A percentile compares a stretch with the other conserved stretches of the same genome.
These are phyloP conservation scores for Termitomyces sp. DNA, from an alignment of 768 basidiomycete genomes.

Conservation along the genomic window DNA sequence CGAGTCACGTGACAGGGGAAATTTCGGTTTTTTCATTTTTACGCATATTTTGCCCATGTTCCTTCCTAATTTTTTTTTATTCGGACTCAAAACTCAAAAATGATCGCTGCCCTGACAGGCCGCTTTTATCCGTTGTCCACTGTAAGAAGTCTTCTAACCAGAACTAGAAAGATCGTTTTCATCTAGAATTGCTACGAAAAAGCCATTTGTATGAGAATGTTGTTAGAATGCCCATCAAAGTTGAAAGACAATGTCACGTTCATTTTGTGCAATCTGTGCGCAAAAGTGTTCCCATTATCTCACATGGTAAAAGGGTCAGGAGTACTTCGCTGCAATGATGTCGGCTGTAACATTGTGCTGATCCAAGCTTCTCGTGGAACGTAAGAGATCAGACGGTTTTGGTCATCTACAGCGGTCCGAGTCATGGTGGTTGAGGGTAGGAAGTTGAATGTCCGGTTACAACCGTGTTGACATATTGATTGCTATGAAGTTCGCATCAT, in stretches of 20 bases:
- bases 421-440: neutral
- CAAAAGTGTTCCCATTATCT: neutral
- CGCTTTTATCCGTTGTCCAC: too few species aligned
- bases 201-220: neutral
- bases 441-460: neutral
- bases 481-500: neutral
- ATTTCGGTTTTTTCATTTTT: too few species aligned
- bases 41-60: too few species aligned
- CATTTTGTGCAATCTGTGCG: neutral
- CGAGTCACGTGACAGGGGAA: too few species aligned
- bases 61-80: too few species aligned
- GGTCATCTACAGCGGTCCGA: neutral
- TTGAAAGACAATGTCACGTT: neutral
- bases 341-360: slow-evolving; percentile 1
- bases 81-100: too few species aligned
- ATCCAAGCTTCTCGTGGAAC: slow-evolving; percentile 1
- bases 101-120: too few species aligned
- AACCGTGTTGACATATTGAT: too few species aligned
- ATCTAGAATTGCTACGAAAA: neutral
- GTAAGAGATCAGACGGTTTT: slow-evolving; percentile 2
- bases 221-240: slow-evolving; percentile 1
- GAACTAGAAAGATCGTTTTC: neutral
- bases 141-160: neutral
- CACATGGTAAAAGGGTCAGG: neutral
- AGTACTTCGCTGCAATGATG: slow-evolving; percentile 1